Conservation (phyloP, 139 green algal genomes). For the Pleodorina starrii region DNA sequence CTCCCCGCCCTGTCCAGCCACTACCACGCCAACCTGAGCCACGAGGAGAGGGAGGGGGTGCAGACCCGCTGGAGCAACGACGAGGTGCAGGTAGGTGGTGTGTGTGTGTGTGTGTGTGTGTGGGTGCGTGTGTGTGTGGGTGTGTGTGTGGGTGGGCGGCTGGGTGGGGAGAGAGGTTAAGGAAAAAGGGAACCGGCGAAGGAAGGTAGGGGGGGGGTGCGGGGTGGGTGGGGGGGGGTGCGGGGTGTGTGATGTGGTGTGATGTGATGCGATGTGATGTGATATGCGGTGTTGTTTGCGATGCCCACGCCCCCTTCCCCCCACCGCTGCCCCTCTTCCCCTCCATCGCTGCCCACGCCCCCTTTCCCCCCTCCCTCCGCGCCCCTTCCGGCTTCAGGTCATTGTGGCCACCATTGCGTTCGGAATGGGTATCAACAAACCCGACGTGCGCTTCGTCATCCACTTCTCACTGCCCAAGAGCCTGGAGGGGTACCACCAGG, state of each 20-base stretch:
- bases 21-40: conserved; percentile 87
- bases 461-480: conserved; percentile 93
- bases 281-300: too few relatives aligned
- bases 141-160: neutral
- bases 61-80: conserved; percentile 89
- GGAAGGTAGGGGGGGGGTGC: too few relatives aligned
- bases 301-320: too few relatives aligned
- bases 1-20: conserved; percentile 56
- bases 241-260: too few relatives aligned
- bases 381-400: conserved; percentile 58
- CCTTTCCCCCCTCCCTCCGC: neutral
- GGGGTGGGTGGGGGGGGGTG: too few relatives aligned
- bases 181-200: too few relatives aligned
- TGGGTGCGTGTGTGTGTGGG: neutral
- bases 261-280: too few relatives aligned
- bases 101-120: neutral
- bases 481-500: conserved; percentile 90
- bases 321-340: too few relatives aligned
- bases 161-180: too few relatives aligned
- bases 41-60: conserved; percentile 79
- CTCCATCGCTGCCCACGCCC: neutral
- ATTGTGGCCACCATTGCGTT: conserved; percentile 92
- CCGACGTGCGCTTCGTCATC: conserved; percentile 91
- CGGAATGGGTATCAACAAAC: conserved; percentile 80
- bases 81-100: conserved; percentile 65